These are phyloP conservation scores for Trichophyton verrucosum DNA, from an alignment of 2,329 filamentous ascomycete genomes.

Conservation along the genomic window DNA sequence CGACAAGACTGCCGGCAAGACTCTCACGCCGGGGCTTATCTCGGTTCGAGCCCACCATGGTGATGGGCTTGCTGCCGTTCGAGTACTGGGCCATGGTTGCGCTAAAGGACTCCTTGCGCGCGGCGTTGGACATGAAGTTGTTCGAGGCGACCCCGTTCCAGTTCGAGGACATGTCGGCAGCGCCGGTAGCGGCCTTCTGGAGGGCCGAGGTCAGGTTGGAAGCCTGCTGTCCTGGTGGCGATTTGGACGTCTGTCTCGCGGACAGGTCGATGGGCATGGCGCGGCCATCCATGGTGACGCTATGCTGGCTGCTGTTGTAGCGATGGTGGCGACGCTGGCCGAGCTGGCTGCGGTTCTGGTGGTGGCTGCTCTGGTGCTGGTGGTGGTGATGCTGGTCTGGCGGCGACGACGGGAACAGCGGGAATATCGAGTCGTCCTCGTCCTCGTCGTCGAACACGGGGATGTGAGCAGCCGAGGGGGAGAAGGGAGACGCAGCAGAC, in stretches of 20 bases:
- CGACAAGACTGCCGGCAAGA: constrained; percentile 49
- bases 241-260: constrained; percentile 43
- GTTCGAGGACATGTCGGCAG: constrained; percentile 33
- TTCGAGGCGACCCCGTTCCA: constrained; percentile 29
- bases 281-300: constrained; percentile 38
- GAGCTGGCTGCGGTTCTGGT: background rate
- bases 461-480: background rate
- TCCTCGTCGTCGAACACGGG: constrained; percentile 18
- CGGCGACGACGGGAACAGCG: constrained; percentile 30
- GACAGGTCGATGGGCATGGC: constrained; percentile 50
- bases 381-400: constrained; percentile 10
- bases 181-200: constrained; percentile 36
- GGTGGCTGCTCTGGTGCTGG: constrained; percentile 11
- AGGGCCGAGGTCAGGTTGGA: constrained; percentile 52
- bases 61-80: constrained; percentile 48
- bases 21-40: constrained; percentile 47
- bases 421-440: constrained; percentile 25
- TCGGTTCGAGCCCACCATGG: constrained; percentile 38
- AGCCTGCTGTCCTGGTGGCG: constrained; percentile 47
- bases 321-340: background rate
- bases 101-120: constrained; percentile 45
- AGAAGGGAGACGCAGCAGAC: constrained; percentile 19
- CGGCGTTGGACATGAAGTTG: constrained; percentile 27
- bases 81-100: constrained; percentile 42
- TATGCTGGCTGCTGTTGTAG: constrained; percentile 2